Base-by-base conservation (phyloP, 2,329 filamentous ascomycete genomes). In the Penicillium janthinellum region DNA sequence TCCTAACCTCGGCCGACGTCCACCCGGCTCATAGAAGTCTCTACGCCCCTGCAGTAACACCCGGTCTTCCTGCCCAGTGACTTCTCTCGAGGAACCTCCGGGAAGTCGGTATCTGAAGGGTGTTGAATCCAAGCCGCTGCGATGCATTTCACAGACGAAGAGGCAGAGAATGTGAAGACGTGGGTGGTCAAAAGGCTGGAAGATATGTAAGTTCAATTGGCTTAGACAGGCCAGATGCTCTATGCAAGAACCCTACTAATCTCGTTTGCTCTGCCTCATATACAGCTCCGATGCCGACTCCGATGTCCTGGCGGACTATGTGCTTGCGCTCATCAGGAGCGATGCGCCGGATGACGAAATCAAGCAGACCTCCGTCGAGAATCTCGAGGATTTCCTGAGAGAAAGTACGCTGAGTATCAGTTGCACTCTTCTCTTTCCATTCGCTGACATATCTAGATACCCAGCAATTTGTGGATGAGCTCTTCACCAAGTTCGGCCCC, bases 221-320 rank as follows among this genome's bases (percentile, higher is more conserved):
- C 56, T 47, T 52, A n/a, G n/a, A 28, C 20, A 17, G 25, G 11
- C 14, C 15, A 20, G 11, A n/a, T n/a, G 39, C 7, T 50, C 35
- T 35, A 11, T 34, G 5, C 37, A 25, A 44, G 47, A 22, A 20
- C 25, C 5, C 8, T 8, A 39, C 64, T 65, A 58, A 67, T 50
- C 2, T 34, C 5, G n/a, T 53, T 45, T n/a, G n/a, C 34, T 39
- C 44, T 47, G 4, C 17, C 11, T 55, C 56, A 48, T 15, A 15
- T n/a, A 10, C 65, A 86, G 84, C 63, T 85, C 83, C n/a, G 85
- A 87, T 70, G 85, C 84, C 34, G 85, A 88, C 68, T 81, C 81
- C 12, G 84, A 85, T 64, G 83, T 87, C 2, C 81, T 88, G 20
- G 84, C 84, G 34, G 85, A 88, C 65, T 88, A 87, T 67, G 84